Evolutionary conservation across 1,139 yeast species (phyloP), one percentile per base, ranked within the genome.

Genomic region (Pichia sp.): DNA sequence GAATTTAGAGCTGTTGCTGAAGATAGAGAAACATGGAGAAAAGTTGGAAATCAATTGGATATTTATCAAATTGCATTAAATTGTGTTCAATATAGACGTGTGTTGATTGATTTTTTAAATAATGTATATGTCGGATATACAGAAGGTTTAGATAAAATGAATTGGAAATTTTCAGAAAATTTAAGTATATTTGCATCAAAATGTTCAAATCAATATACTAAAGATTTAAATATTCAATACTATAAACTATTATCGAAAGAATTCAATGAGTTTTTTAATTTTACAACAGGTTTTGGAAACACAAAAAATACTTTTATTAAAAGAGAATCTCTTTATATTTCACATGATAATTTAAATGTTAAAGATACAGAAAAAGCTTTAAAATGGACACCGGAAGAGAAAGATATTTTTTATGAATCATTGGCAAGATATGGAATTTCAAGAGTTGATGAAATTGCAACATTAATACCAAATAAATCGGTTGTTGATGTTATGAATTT

Each of bases 391-490:
- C 55, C 55, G 2, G 55, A 53, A 2, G 78, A 74, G 45, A 73
- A 73, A 51, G 69, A 67, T 30, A 42, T 47, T 37, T 74, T 74
- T 53, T 74, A 69, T 45, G 58, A 54, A 32, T 53, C 69, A 37
- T 58, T 76, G 29, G 70, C 73, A 3, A 64, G 80, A 25, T 67
- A 67, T 53, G 70, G 81, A 12, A 74, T 79, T 37, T 78, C 77
- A 52, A 57, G 70, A 34, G 53, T 70, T 8, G 77, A 71, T 8
- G 52, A 61, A 9, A 71, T 79, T 1, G 59, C 65, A 3, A 62
- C 58, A 6, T 57, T 61, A 20, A 41, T 61, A 28, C 70, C 69
- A 0, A 53, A 63, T 2, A 80, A 79, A 57, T 61, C 75, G 0
- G 53, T 59, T 5, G 42, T 64, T 1, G 83, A 80, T 48, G 70